Evolutionary conservation across 2,329 filamentous ascomycete species (phyloP), one percentile per base, ranked within the genome.

Genomic region (Talaromyces albobiverticillius): DNA sequence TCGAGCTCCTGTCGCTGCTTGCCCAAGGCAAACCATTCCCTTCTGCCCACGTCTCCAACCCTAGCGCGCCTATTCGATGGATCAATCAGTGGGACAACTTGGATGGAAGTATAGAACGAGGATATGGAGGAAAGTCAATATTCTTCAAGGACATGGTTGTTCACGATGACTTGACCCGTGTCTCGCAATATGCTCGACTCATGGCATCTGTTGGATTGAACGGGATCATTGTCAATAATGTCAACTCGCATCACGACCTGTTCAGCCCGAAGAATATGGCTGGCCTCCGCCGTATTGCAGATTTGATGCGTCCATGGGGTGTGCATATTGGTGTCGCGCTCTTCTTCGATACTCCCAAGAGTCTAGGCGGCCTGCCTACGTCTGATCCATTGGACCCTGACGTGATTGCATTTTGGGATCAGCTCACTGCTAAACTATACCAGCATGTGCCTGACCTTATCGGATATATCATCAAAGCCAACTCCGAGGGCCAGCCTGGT

Each of bases 41-140:
- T 1, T 73, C 77, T 0, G 65, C 76, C 4, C 76, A 77, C 45
- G 69, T 76, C 2, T 78, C 77, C 8, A 86, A 80, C 58, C 84
- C 85, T 0, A 76, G 78, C 54, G 82, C 80, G 0, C 81, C 81
- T 0, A 80, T 89, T 40, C 78, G 86, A 59, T 89, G 86, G 86
- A 79, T 83, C 0, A 89, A 89, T 62, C 81, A 89, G 59, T 89
- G 86, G 86, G 85, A 89, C 64, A 88, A 89, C 59, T 73, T 89
- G 65, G 80, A 86, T 55, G 71, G 85, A 11, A 83, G 78, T 38
- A 83, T 89, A 42, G 86, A 89, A 65, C 75, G 86, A 51, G 86
- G 86, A 16, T 89, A 86, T 60, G 86, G 77, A 3, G 86, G 87
- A 0, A 71, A 76, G 0, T 89, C 85, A 0, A 86, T 89, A 53